Evolutionary conservation across 345 rosid species (phyloP), one percentile per base, ranked within the genome.

Genomic region (Acer yangbiense): DNA sequence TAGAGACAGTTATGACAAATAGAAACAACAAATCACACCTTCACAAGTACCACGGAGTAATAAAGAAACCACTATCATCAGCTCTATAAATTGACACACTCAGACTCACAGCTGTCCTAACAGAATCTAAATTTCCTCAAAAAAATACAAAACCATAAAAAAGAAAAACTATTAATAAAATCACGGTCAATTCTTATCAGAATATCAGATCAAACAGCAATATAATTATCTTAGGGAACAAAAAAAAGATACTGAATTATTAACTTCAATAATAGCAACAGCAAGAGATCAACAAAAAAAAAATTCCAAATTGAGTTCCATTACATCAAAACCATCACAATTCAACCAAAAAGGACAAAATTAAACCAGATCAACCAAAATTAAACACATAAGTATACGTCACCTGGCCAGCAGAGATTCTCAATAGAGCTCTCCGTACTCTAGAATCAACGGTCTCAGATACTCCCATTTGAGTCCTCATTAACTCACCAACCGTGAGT

Each of bases 371-470:
- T 82, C 82, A 72, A 75, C 68, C 68, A 68, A 71, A 79, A 65
- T 67, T 20, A 67, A 58, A 61, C 18, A 29, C 14, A 68, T 68
- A 65, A 50, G 41, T 23, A 32, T 2, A 64, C 2, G 68, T 25
- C 46, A 92, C 99, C 99, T 92, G 99, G 48, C 89, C 89, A 67
- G 97, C 97, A 29, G 97, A 83, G 77, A 96, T 87, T 78, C 98
- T 88, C 77, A 96, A 84, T 1, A 96, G 88, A 79, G 99, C 97
- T 81, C 94, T 83, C 78, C 99, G 86, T 58, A 96, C 92, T 69
- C 99, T 87, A 0, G 95, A 92, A 88, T 96, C 99, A 29, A 89
- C 88, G 1, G 84, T 66, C 82, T 94, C 98, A 17, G 97, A 80
- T 7, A 94, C 89, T 72, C 89, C 84, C 98, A 96, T 96, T 88